A percentile compares a stretch with the other conserved stretches of the same genome.
Evolutionary conservation across 169 alveolate species (phyloP).

Genomic region (Plasmodium gaboni): DNA sequence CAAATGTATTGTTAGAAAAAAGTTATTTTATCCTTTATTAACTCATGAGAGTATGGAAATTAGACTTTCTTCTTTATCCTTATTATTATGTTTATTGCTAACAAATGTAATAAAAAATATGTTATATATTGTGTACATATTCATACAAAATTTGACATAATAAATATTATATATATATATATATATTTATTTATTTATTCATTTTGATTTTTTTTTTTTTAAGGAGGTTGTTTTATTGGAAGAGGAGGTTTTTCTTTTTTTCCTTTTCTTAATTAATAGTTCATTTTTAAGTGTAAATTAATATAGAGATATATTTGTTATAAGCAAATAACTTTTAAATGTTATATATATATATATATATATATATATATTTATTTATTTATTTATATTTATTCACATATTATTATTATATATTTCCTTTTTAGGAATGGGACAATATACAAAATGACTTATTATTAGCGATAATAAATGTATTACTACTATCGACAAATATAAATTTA

Average conservation of each 20-base stretch:
- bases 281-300: slow-evolving; percentile 63
- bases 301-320: neutral
- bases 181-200: neutral
- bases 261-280: slow-evolving; percentile 48
- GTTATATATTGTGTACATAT: no score
- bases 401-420: neutral
- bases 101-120: slow-evolving; percentile 44
- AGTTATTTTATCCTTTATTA: slow-evolving; percentile 41
- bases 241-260: slow-evolving; percentile 47
- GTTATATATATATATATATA: neutral
- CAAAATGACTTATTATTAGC: slow-evolving; percentile 58
- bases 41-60: slow-evolving; percentile 12
- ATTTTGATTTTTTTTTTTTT: neutral
- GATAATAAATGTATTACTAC: slow-evolving; percentile 45
- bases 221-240: slow-evolving; percentile 44
- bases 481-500: slow-evolving; percentile 63
- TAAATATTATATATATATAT: neutral
- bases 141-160: neutral
- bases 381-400: neutral
- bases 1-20: slow-evolving; percentile 55
- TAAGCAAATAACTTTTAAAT: neutral
- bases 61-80: slow-evolving; percentile 62
- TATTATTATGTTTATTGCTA: slow-evolving; percentile 43
- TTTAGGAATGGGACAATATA: slow-evolving; percentile 69
- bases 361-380: neutral